Base-by-base conservation (phyloP, 768 basidiomycete species). In the Cyclocybe aegerita region DNA sequence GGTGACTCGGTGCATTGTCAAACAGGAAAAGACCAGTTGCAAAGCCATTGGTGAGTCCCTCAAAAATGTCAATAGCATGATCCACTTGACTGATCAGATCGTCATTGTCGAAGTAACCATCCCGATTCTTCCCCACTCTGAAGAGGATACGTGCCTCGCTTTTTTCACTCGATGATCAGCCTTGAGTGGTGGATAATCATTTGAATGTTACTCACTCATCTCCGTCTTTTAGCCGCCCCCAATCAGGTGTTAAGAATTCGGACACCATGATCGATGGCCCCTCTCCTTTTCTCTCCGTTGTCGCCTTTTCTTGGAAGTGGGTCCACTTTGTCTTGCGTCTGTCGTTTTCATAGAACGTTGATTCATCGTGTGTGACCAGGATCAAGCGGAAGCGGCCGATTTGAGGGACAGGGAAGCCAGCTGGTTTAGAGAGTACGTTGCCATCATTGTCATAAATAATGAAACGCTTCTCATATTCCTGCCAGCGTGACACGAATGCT, bases 281-380 rank as follows among this genome's bases (percentile, higher is more conserved):
- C 42, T 73, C 63, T 3, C 69, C 72, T 50, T 73, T 16, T 16
- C 39, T 48, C 7, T 55, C 40, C 29, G 71, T 65, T 9, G 49
- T 50, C 9, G 68, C 52, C n/a, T 57, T 60, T 16, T 51, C 48
- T 1, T 30, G 48, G 9, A 17, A n/a, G 32, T 60, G 60, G 6
- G 55, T 49, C 70, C 68, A 72, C 4, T 49, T 10, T 1, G 34
- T 55, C 32, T 63, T 62, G 9, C 55, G 46, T 2, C 59, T 57
- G 47, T 73, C 68, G 53, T 70, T 56, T 23, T 56, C 61, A 51
- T 66, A 70, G 51, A 71, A 73, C 5, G 66, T 71, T 7, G 69
- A 73, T 47, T 73, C 66, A 48, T 73, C 65, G 53, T 73, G 71
- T 4, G 53, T 61, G 32, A 57, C 41, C 1, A 61, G 34, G 39